These are phyloP conservation scores for Pisolithus tinctorius DNA, from an alignment of 768 basidiomycete genomes.

Conservation along the genomic window DNA sequence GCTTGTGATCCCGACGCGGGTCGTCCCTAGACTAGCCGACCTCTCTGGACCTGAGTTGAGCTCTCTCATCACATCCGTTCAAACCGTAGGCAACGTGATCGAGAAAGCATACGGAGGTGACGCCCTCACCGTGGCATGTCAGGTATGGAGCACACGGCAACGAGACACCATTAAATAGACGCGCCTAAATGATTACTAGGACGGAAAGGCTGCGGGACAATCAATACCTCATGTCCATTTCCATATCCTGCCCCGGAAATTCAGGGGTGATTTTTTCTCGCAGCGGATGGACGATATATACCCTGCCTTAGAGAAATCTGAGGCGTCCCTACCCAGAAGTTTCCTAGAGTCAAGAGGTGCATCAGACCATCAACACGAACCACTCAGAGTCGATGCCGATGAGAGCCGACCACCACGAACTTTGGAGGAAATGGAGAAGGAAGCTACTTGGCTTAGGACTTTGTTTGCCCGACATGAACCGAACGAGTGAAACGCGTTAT, in stretches of 20 bases:
- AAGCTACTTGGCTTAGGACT: slow-evolving; percentile 60
- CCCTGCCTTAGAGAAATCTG: slow-evolving; percentile 65
- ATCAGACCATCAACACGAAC: slow-evolving; percentile 22
- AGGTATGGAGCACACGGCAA: slow-evolving; percentile 42
- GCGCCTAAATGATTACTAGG: slow-evolving; percentile 38
- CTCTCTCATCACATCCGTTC: slow-evolving; percentile 76
- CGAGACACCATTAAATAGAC: not conserved
- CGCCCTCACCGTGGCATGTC: slow-evolving; percentile 81
- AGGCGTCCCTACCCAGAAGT: slow-evolving; percentile 42
- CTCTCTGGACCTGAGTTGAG: slow-evolving; percentile 60
- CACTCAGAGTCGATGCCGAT: slow-evolving; percentile 61
- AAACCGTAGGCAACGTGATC: slow-evolving; percentile 70
- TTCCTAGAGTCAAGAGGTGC: slow-evolving; percentile 15
- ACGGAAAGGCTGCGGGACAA: slow-evolving; percentile 82
- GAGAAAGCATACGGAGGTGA: slow-evolving; percentile 81
- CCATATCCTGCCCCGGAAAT: slow-evolving; percentile 82
- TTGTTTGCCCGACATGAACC: slow-evolving; percentile 38
- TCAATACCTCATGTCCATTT: slow-evolving; percentile 82
- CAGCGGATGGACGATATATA: slow-evolving; percentile 68
- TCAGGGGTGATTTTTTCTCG: slow-evolving; percentile 60
- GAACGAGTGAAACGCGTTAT: not conserved
- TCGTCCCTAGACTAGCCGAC: slow-evolving; percentile 51
- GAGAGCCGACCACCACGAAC: slow-evolving; percentile 57
- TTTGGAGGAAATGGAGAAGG: slow-evolving; percentile 71
- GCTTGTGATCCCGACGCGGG: slow-evolving; percentile 51